Conservation (phyloP, 108 stramenopile genomes). For the Pelagomonas calceolata region DNA sequence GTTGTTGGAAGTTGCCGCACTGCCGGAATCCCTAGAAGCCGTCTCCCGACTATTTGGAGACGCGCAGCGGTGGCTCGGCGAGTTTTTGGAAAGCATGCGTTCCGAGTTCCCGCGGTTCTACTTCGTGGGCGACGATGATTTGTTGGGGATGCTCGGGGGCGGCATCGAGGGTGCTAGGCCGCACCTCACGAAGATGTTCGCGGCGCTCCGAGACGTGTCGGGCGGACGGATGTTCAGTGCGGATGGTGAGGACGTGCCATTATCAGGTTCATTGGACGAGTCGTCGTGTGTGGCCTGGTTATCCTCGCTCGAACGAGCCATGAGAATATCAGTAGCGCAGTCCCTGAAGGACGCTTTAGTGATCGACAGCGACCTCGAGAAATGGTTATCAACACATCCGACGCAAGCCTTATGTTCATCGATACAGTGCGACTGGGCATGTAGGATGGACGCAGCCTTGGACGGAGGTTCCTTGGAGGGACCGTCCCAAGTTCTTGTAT, state of each 20-base stretch:
- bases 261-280: slow-evolving; percentile 54
- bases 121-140: slow-evolving; percentile 98
- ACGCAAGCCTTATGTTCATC: slow-evolving; percentile 92
- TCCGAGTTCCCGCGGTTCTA: slow-evolving; percentile 90
- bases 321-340: slow-evolving; percentile 76
- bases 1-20: slow-evolving; percentile 69
- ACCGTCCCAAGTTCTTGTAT: slow-evolving; percentile 41
- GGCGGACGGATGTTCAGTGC: slow-evolving; percentile 71
- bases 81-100: slow-evolving; percentile 90
- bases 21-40: slow-evolving; percentile 79
- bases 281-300: slow-evolving; percentile 85
- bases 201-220: slow-evolving; percentile 73
- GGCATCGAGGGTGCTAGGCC: slow-evolving; percentile 52
- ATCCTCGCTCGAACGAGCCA: slow-evolving; percentile 65
- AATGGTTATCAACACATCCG: slow-evolving; percentile 76
- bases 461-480: slow-evolving; percentile 10
- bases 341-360: slow-evolving; percentile 66
- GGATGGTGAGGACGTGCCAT: slow-evolving; percentile 84
- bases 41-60: slow-evolving; percentile 71
- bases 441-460: slow-evolving; percentile 69
- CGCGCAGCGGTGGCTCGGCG: slow-evolving; percentile 89
- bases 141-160: slow-evolving; percentile 92
- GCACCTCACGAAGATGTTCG: slow-evolving; percentile 98
- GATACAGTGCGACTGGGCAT: slow-evolving; percentile 77
- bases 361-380: slow-evolving; percentile 51